Base-by-base conservation (phyloP, 176 grass and related monocot species). In the Dendrocalamus sinicus region DNA sequence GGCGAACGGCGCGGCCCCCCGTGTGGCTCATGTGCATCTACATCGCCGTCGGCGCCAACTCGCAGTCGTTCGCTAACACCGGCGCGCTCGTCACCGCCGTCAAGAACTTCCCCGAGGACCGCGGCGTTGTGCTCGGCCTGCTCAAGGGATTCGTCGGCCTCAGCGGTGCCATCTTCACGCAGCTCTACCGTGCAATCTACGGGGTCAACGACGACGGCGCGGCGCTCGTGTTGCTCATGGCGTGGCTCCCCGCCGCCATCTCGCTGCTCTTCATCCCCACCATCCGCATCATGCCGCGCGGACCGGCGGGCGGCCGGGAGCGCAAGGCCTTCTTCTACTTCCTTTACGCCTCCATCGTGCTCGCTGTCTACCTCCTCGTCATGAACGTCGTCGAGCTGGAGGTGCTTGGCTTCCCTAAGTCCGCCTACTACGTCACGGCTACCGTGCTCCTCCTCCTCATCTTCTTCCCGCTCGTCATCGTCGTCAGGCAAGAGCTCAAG, bases 131-230 rank as follows among this genome's bases (percentile, higher is more conserved):
- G 80, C 87, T 97, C 0, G 94, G 89, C 0, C 76, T 97, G 1
- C 91, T 97, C 37, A 97, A 95, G 79, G 92, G 92, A 0, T 97
- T 93, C 78, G 91, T 95, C 0, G 95, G 92, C 0, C 90, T 97
- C 68, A 95, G 92, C 74, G 95, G 95, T 30, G 95, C 95, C 60
- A 88, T 95, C 51, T 94, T 97, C 87, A 95, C 95, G 78, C 92
- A 97, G 81, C 86, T 97, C 23, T 95, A 95, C 86, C 85, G 83
- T 8, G 80, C 88, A 48, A 85, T 94, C 76, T 97, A 97, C 67
- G 88, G 92, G 70, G 57, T 1, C 41, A 50, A 85, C 63, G 73
- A 59, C 55, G 64, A 97, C 79, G 86, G 83, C 46, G 79, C 75
- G 37, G 81, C 81, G 43, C 92, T 97, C 4, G 88, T 97, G 35